Base-by-base conservation (phyloP, 116 monocot species). In the Iris pallida region DNA sequence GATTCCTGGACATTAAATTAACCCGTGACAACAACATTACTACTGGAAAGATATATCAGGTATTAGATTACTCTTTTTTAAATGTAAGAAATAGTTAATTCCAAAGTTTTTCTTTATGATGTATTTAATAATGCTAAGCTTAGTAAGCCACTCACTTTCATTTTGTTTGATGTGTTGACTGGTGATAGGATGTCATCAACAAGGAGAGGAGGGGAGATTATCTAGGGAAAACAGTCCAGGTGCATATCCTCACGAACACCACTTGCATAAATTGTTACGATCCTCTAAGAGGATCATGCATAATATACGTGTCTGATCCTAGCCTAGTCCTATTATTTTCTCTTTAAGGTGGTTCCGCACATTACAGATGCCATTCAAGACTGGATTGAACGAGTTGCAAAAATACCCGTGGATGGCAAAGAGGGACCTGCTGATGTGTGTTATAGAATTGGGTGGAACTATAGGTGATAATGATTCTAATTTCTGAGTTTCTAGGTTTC, bases 221-320 rank as follows among this genome's bases (percentile, higher is more conserved):
- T 71, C 61, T 87, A 15, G 87, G 87, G 45, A 88, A 89, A 85
- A 95, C 91, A 54, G 95, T 95, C 53, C 95, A 91, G 95, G 95
- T 91, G 40, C 45, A 60, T 45, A 16, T 20, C 41, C 15, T 30
- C 30, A 30, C 30, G 30, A 30, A 30, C 30, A 30, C 30, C 30
- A 30, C 3, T 30, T 30, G 30, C 30, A 30, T 30, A 30, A 18
- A 52, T 20, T 13, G 0, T 63, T 18, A 30, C 52, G 12, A 20
- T 14, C 42, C 0, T 55, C 14, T 43, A 17, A 18, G 41, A 44
- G 53, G 40, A 4, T 64, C 46, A 12, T 57, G 0, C 5, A 45
- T 57, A 45, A 57, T 16, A 19, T 65, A 65, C 20, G 51, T 70
- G 17, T 18, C 13, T 71, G 42, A 47, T 12, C 10, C 4, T 59